Percentiles rank a stretch among this genome's conserved stretches.
Evolutionary conservation across 305 asterid genomes (phyloP).

Genomic region (Fraxinus greggii): DNA sequence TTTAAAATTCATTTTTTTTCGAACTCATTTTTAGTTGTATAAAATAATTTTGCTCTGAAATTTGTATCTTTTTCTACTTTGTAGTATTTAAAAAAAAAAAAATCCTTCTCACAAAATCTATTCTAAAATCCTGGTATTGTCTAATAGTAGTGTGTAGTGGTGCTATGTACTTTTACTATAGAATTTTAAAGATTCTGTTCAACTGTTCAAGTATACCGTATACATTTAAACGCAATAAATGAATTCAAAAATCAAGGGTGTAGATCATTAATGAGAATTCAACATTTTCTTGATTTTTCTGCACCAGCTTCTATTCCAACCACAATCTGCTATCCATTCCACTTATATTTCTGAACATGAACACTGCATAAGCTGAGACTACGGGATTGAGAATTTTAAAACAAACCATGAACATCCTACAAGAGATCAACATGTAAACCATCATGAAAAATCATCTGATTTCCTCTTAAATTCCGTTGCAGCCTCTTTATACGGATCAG

Average conservation of each 20-base stretch:
- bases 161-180: background rate
- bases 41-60: background rate
- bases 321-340: constrained; percentile 89
- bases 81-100: too few relatives aligned
- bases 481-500: constrained; percentile 46
- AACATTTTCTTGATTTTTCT: background rate
- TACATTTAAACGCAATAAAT: background rate
- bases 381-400: constrained; percentile 31
- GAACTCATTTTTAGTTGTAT: too few relatives aligned
- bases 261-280: constrained; percentile 56
- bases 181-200: background rate
- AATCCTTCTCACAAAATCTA: too few relatives aligned
- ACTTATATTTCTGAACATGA: constrained; percentile 85
- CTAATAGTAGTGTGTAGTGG: background rate
- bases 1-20: too few relatives aligned
- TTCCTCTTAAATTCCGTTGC: constrained; percentile 56
- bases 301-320: constrained; percentile 59
- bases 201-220: background rate
- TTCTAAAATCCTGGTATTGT: background rate
- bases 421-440: constrained; percentile 44
- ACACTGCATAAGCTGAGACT: constrained; percentile 55
- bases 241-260: constrained; percentile 25
- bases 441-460: constrained; percentile 47
- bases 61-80: too few relatives aligned
- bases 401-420: constrained; percentile 78